Evolutionary conservation across 805 yeast genomes (phyloP).

Genomic region (Hagleromyces aurorensis): DNA sequence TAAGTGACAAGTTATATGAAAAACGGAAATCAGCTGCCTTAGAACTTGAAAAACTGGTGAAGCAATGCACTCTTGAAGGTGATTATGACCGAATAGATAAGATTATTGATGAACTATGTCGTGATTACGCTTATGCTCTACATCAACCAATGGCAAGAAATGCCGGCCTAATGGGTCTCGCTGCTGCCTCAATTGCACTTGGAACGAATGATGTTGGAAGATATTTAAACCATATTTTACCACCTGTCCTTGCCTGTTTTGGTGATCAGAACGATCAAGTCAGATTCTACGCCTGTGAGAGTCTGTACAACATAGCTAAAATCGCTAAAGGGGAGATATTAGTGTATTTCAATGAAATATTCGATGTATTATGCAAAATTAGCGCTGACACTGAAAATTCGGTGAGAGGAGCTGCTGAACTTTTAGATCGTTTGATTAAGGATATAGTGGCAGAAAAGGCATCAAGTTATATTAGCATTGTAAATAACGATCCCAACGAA

Average conservation of each 20-base stretch:
- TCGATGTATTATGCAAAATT: slow-evolving; percentile 83
- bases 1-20: slow-evolving; percentile 67
- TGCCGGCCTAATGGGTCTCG: slow-evolving; percentile 93
- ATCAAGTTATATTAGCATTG: slow-evolving; percentile 71
- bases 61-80: slow-evolving; percentile 41
- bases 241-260: slow-evolving; percentile 90
- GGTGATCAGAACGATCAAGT: slow-evolving; percentile 98
- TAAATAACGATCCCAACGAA: slow-evolving; percentile 43
- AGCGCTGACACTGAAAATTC: slow-evolving; percentile 87
- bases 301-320: slow-evolving; percentile 90
- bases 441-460: slow-evolving; percentile 95
- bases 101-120: slow-evolving; percentile 64
- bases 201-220: slow-evolving; percentile 77
- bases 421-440: slow-evolving; percentile 80
- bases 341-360: slow-evolving; percentile 85
- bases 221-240: slow-evolving; percentile 77
- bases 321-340: slow-evolving; percentile 94
- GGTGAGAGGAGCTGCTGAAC: slow-evolving; percentile 92
- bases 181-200: slow-evolving; percentile 90
- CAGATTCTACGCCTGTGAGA: slow-evolving; percentile 93
- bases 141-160: slow-evolving; percentile 84
- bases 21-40: slow-evolving; percentile 71
- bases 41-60: slow-evolving; percentile 70
- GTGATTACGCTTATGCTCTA: slow-evolving; percentile 72
- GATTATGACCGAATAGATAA: slow-evolving; percentile 33